Base-by-base conservation (phyloP, 1,284 basidiomycete species). In the Athelia sp. region DNA sequence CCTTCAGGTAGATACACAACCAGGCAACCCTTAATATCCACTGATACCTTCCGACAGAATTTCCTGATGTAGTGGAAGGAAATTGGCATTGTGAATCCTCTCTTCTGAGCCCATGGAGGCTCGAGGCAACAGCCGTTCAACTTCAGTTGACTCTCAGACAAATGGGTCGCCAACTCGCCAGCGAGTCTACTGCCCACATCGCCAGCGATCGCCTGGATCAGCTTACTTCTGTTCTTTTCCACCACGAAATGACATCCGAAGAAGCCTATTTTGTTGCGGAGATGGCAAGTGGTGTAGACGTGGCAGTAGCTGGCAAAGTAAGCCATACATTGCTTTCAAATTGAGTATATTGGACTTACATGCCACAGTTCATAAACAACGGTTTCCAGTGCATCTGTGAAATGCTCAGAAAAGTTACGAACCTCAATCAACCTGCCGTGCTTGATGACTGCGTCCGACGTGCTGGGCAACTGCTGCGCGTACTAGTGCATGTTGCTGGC, bases 181-280 rank as follows among this genome's bases (percentile, higher is more conserved):
- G 78, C 32, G 78, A 82, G 29, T 66, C 72, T 6, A 78, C 75
- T 1, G 72, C 73, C 26, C 72, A 76, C 50, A 65, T 74, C 22
- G 81, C 81, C 13, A 75, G 74, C 47, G 65, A 70, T 26, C 80
- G 76, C 46, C 67, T 91, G 40, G 79, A 85, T 54, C 80, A 76
- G 50, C 69, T 90, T 45, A 81, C 81, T 1, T 71, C 75, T 2
- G 76, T 79, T 57, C 68, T 91, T 11, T 84, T 90, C 57, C 80
- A 79, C 51, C 79, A 86, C 51, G 79, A 79, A 13, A 81, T 88
- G 64, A 79, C 82, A 10, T 76, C 80, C 0, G 85, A 90, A 56
- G 82, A 90, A 63, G 87, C 86, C 0, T 85, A 84, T 55, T 87
- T 90, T 56, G 79, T 91, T 14, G 85, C 84, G 9, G 84, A 88